Conservation (phyloP, 495 filamentous ascomycete genomes). For the Xylaria telfairii region DNA sequence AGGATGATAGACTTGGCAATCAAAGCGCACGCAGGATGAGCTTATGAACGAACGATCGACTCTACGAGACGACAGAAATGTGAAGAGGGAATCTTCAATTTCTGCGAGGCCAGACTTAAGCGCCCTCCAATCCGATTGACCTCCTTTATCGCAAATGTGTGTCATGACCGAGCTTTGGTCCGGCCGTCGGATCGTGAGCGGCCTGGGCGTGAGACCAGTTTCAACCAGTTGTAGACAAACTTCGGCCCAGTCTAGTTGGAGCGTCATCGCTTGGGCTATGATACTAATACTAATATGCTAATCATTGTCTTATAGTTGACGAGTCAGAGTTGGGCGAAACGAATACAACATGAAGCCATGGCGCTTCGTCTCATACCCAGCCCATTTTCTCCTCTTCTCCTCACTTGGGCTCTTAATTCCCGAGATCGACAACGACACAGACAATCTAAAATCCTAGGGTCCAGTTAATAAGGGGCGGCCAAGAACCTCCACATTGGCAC, state of each 20-base stretch:
- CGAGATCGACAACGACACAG: neutral
- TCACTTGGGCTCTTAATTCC: neutral
- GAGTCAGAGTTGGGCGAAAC: neutral
- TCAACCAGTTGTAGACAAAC: neutral
- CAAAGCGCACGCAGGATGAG: neutral
- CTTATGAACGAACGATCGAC: neutral
- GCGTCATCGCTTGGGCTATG: too few species aligned
- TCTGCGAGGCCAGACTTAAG: neutral
- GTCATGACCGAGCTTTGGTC: neutral
- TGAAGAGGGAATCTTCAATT: neutral
- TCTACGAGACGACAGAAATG: neutral
- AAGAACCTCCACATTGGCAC: constrained; percentile 5
- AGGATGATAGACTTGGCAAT: neutral
- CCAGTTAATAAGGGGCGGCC: neutral
- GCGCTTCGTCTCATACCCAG: neutral
- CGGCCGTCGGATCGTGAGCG: neutral
- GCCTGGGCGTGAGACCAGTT: neutral
- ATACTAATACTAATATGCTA: too few species aligned
- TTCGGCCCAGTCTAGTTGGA: neutral
- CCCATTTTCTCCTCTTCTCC: neutral
- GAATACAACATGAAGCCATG: neutral
- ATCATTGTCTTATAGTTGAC: neutral
- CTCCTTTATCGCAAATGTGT: neutral
- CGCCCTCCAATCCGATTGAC: neutral
- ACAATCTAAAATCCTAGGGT: neutral